Conservation (phyloP, 768 basidiomycete genomes). For the Boletus sensibilis region DNA sequence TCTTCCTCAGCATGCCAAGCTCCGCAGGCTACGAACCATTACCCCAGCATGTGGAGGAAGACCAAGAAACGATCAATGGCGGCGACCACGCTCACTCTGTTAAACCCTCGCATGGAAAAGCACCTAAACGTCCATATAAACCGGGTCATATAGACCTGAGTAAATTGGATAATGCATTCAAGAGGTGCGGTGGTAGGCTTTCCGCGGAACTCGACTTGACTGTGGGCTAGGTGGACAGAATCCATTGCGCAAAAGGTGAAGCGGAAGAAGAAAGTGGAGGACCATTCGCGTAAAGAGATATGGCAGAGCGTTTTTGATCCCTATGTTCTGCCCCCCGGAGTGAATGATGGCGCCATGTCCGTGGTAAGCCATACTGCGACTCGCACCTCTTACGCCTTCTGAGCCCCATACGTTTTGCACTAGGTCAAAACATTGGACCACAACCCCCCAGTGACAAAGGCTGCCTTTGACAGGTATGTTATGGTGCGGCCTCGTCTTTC, state of each 20-base stretch:
- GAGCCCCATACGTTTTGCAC: slow-evolving; percentile 6
- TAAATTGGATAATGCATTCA: slow-evolving; percentile 81
- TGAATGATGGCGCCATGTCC: slow-evolving; percentile 24
- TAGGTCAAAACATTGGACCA: slow-evolving; percentile 83
- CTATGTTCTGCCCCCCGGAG: slow-evolving; percentile 38
- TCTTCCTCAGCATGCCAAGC: slow-evolving; percentile 37
- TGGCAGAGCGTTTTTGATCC: slow-evolving; percentile 82
- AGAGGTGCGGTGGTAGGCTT: slow-evolving; percentile 46
- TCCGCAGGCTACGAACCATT: slow-evolving; percentile 48
- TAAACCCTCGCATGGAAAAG: slow-evolving; percentile 28
- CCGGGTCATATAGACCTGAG: slow-evolving; percentile 75
- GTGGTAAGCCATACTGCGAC: slow-evolving; percentile 16
- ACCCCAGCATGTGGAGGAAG: slow-evolving; percentile 41
- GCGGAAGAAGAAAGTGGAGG: slow-evolving; percentile 69
- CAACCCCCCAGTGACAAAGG: slow-evolving; percentile 69
- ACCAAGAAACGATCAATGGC: slow-evolving; percentile 38
- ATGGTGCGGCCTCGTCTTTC: neutral
- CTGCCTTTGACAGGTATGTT: slow-evolving; percentile 67
- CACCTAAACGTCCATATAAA: slow-evolving; percentile 36
- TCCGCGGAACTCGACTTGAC: neutral
- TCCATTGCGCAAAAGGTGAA: slow-evolving; percentile 85
- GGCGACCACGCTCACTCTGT: slow-evolving; percentile 26
- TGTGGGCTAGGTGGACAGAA: slow-evolving; percentile 67
- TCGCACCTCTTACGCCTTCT: neutral
- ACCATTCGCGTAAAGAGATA: slow-evolving; percentile 67